Evolutionary conservation across 1,284 basidiomycete species (phyloP).

Genomic region (Agroathelia rolfsii): DNA sequence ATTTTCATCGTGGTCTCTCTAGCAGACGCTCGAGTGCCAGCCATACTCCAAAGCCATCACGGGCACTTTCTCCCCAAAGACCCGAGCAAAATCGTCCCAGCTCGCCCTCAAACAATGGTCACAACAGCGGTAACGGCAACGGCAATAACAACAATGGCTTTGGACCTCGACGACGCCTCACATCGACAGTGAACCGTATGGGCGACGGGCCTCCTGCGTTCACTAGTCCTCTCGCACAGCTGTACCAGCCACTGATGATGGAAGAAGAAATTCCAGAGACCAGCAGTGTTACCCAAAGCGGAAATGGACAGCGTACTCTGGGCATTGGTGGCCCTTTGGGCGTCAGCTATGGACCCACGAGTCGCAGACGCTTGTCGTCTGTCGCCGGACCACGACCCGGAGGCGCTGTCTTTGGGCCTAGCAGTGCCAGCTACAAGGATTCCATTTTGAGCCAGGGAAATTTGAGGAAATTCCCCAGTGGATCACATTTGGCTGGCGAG

Average conservation of each 20-base stretch:
- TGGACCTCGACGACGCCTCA: conserved; percentile 32
- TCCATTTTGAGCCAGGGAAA: conserved; percentile 6
- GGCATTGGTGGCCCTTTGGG: conserved; percentile 13
- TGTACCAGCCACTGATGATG: conserved; percentile 56
- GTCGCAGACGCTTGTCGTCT: conserved; percentile 45
- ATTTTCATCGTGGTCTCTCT: conserved; percentile 9
- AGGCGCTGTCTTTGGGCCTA: conserved; percentile 4
- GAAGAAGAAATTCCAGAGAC: conserved; percentile 38
- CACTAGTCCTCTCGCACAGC: conserved; percentile 60
- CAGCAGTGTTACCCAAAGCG: conserved; percentile 9
- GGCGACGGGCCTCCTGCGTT: conserved; percentile 32
- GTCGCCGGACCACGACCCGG: conserved; percentile 16
- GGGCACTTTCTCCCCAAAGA: conserved; percentile 17
- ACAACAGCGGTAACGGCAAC: conserved; percentile 9
- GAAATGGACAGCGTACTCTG: too few species aligned
- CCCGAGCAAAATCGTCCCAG: conserved; percentile 4
- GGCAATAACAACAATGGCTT: conserved; percentile 15
- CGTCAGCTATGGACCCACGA: conserved; percentile 52
- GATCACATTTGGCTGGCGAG: too few species aligned
- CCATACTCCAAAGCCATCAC: conserved; percentile 13
- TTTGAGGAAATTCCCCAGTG: too few species aligned
- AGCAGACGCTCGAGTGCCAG: conserved; percentile 5
- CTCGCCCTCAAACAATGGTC: conserved; percentile 8
- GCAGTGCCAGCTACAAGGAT: conserved; percentile 1
- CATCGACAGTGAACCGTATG: conserved; percentile 34